phyloP scores from a whole-genome alignment of 2,329 filamentous ascomycete genomes.

The Claviceps arundinis region DNA sequence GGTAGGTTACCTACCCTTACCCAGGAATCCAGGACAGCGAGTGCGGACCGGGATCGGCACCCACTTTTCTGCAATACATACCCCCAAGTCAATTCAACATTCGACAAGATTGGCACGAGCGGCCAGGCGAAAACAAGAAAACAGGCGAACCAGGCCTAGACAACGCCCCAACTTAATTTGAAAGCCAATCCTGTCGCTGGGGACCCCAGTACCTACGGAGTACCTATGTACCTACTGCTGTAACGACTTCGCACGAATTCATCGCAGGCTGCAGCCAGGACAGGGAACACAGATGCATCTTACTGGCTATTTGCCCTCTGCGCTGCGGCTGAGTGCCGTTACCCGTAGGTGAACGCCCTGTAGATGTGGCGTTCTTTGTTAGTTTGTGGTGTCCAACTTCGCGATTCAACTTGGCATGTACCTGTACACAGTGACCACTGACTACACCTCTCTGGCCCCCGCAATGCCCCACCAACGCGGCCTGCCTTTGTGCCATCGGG shows the following conservation, averaged over 20 bases:
- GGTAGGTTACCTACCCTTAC: too few species aligned
- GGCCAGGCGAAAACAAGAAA: neutral
- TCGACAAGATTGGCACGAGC: neutral
- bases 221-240: neutral
- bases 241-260: neutral
- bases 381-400: too few species aligned
- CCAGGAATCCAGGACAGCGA: neutral
- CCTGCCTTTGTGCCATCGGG: too few species aligned
- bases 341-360: too few species aligned
- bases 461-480: neutral
- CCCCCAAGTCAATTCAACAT: slow-evolving; percentile 3
- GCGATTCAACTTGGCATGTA: too few species aligned
- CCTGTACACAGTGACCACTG: neutral
- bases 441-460: neutral
- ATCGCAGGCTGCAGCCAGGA: too few species aligned
- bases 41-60: neutral
- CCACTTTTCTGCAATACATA: too few species aligned
- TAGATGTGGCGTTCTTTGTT: too few species aligned
- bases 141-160: neutral
- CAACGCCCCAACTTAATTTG: slow-evolving; percentile 4
- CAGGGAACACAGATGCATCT: too few species aligned
- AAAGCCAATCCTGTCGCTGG: neutral
- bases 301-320: too few species aligned
- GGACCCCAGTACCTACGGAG: neutral
- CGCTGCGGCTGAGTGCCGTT: too few species aligned